Evolutionary conservation across 257 asterid species (phyloP), one percentile per base, ranked within the genome.

Genomic region (Lantana camara): DNA sequence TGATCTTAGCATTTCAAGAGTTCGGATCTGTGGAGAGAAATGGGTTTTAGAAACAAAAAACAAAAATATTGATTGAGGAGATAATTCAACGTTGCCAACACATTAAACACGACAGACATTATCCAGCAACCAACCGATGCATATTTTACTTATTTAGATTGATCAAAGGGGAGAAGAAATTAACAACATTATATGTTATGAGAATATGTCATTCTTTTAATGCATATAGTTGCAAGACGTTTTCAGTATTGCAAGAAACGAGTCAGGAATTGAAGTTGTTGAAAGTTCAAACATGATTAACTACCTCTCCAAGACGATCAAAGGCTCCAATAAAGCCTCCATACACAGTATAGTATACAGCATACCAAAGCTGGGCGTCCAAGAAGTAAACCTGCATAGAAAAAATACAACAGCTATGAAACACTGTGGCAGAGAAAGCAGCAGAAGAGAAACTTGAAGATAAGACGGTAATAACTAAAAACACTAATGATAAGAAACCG

Each of bases 241-340:
- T 45, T 16, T 19, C 35, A 37, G 14, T 17, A 44, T 53, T 41
- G 55, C 40, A 13, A 35, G 48, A 54, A 54, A 54, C 22, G 29
- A 37, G 44, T 21, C 49, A 10, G 32, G 42, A 47, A 37, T 55
- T 3, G 19, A 9, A 30, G 61, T 42, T 57, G 72, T 56, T 37
- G 54, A 66, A 64, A 66, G 46, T 46, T 35, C 24, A 32, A 44
- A 50, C 34, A 45, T 29, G 47, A 50, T 68, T 38, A 57, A 42
- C 24, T 81, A 94, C 99, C 99, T 94, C 99, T 9, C 99, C 99
- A 53, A 94, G 85, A 63, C 96, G 99, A 82, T 88, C 97, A 70
- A 80, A 83, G 45, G 99, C 99, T 65, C 99, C 99, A 64, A 86
- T 88, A 58, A 84, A 80, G 56, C 99, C 97, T 70, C 99, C 97